phyloP scores from a whole-genome alignment of 2,329 filamentous ascomycete genomes.

The Sporothrix brunneoviolacea region DNA sequence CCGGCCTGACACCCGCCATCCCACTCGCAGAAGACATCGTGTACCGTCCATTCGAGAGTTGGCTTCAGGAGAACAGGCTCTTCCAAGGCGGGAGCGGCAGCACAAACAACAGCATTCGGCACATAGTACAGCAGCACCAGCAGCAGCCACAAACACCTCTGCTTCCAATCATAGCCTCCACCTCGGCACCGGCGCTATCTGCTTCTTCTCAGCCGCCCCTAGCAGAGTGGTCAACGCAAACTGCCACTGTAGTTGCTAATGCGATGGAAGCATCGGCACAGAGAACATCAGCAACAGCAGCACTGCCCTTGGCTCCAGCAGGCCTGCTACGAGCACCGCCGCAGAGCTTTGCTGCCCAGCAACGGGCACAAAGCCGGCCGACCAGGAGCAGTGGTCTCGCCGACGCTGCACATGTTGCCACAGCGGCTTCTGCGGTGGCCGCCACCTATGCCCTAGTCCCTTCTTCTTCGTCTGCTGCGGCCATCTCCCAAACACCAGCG shows the following conservation, averaged over 20 bases:
- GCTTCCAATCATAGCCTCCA: not conserved
- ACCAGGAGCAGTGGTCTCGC: not conserved
- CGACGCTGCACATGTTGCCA: not conserved
- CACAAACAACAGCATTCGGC: not conserved
- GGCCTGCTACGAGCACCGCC: slow-evolving; percentile 46
- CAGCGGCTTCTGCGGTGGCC: not conserved
- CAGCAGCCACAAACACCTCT: not conserved
- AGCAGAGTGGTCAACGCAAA: slow-evolving; percentile 20
- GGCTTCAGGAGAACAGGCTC: slow-evolving; percentile 46
- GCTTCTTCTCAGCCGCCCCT: slow-evolving; percentile 6
- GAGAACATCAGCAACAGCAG: slow-evolving; percentile 29
- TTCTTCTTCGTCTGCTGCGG: not conserved
- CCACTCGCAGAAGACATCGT: slow-evolving; percentile 56
- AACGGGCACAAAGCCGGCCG: slow-evolving; percentile 50
- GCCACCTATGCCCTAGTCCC: not conserved
- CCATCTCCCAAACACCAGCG: not conserved
- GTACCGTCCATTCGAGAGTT: slow-evolving; percentile 58
- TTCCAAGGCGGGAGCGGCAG: slow-evolving; percentile 9
- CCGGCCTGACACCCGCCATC: slow-evolving; percentile 56
- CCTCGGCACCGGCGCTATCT: not conserved
- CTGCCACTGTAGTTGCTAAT: slow-evolving; percentile 11
- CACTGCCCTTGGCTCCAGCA: not conserved
- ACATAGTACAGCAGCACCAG: not conserved
- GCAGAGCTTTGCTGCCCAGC: slow-evolving; percentile 61
- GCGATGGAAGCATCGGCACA: slow-evolving; percentile 21